phyloP scores from a whole-genome alignment of 495 filamentous ascomycete genomes.

The Annulohypoxylon nitens region DNA sequence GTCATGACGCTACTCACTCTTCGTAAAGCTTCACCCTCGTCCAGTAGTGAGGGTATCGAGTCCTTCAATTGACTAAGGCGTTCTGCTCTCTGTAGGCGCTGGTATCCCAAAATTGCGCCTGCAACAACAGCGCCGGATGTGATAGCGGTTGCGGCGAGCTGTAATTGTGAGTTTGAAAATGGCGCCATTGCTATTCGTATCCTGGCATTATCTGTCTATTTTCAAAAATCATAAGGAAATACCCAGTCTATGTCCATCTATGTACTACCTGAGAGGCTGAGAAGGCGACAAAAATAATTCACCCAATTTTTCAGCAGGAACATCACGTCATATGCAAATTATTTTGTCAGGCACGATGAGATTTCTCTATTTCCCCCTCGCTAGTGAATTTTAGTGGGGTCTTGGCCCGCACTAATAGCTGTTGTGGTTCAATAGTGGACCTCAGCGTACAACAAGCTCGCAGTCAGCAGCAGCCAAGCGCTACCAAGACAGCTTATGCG shows the following conservation, averaged over 20 bases:
- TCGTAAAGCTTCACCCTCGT: slow-evolving; percentile 49
- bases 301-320: background rate
- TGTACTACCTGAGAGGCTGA: background rate
- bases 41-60: slow-evolving; percentile 73
- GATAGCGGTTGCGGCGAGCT: slow-evolving; percentile 81
- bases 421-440: background rate
- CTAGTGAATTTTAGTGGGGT: background rate
- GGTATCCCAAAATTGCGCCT: slow-evolving; percentile 76
- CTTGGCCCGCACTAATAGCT: background rate
- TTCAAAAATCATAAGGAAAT: background rate
- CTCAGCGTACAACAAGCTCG: background rate
- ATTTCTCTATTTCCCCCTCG: background rate
- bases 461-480: slow-evolving; percentile 23
- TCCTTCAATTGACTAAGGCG: slow-evolving; percentile 76
- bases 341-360: background rate
- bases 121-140: slow-evolving; percentile 82
- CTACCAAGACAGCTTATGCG: slow-evolving; percentile 5
- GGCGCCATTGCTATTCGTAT: slow-evolving; percentile 52
- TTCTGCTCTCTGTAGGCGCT: slow-evolving; percentile 72
- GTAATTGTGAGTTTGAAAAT: slow-evolving; percentile 59
- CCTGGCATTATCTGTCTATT: background rate
- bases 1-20: slow-evolving; percentile 41
- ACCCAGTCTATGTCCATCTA: background rate
- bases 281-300: background rate
- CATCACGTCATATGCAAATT: slow-evolving; percentile 3